A percentile compares a stretch with the other conserved stretches of the same genome.
Conservation (phyloP, 352 stramenopile genomes). For the Globisporangium cederbergense region DNA sequence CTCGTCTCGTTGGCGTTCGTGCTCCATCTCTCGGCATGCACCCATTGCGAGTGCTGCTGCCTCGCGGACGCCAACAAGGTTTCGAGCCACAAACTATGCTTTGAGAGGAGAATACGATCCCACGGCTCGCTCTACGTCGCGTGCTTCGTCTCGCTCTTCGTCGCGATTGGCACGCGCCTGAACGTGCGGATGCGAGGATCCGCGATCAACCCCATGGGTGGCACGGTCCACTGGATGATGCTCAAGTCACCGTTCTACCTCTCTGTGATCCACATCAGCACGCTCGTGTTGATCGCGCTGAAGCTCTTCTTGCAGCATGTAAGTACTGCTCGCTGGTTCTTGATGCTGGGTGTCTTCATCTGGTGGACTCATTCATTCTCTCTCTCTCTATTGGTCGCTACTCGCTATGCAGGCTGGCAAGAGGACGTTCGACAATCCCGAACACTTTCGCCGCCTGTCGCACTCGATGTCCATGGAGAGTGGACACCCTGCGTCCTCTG, state of each 20-base stretch:
- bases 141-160: slow-evolving; percentile 43
- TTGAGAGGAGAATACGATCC: slow-evolving; percentile 43
- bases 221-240: slow-evolving; percentile 73
- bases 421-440: background rate
- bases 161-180: slow-evolving; percentile 59
- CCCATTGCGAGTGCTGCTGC: slow-evolving; percentile 65
- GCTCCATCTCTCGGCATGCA: slow-evolving; percentile 49
- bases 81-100: slow-evolving; percentile 45
- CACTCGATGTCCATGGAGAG: background rate
- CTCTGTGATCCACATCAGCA: slow-evolving; percentile 54
- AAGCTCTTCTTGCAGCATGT: slow-evolving; percentile 82
- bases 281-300: slow-evolving; percentile 55
- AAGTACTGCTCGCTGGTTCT: slow-evolving; percentile 6
- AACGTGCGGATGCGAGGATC: slow-evolving; percentile 70
- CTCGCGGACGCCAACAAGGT: slow-evolving; percentile 24
- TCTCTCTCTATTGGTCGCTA: background rate
- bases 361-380: background rate
- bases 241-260: slow-evolving; percentile 65
- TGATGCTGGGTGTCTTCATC: background rate
- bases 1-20: slow-evolving; percentile 35
- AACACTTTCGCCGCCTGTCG: background rate
- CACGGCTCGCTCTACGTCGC: slow-evolving; percentile 47
- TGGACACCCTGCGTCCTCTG: background rate
- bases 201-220: slow-evolving; percentile 71
- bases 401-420: slow-evolving; percentile 24